phyloP scores from a whole-genome alignment of 2,329 filamentous ascomycete species.

The Penicillium hordei region DNA sequence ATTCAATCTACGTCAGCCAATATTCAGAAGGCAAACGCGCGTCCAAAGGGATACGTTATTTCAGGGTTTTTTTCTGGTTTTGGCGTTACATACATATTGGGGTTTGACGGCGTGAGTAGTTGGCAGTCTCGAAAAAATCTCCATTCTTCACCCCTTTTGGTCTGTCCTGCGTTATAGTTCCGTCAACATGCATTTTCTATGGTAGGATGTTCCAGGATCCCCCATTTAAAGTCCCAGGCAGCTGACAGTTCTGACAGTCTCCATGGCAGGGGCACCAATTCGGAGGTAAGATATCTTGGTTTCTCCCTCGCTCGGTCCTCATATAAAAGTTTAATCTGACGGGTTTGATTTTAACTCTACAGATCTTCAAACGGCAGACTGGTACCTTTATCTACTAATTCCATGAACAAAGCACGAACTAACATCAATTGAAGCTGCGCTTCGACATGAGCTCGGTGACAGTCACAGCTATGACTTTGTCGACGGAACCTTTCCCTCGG shows the following conservation, averaged over 20 bases:
- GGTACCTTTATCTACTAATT: not conserved
- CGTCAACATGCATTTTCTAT: not conserved
- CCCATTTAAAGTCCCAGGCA: not conserved
- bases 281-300: constrained; percentile 12
- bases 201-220: not conserved
- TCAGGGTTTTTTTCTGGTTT: not conserved
- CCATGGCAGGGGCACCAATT: constrained; percentile 27
- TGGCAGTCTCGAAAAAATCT: not conserved
- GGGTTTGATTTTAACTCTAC: not conserved
- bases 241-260: constrained; percentile 12
- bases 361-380: not conserved
- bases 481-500: constrained; percentile 18
- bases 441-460: constrained; percentile 24
- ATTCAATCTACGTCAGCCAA: not conserved
- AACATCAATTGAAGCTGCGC: constrained; percentile 11
- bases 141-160: not conserved
- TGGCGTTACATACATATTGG: not conserved
- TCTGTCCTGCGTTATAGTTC: not conserved
- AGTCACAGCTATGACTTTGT: constrained; percentile 25
- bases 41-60: not conserved
- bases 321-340: not conserved
- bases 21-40: not conserved
- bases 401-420: not conserved
- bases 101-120: not conserved
- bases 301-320: not conserved